Base-by-base conservation (phyloP, 2,329 filamentous ascomycete genomes). In the Beauveria bassiana region DNA sequence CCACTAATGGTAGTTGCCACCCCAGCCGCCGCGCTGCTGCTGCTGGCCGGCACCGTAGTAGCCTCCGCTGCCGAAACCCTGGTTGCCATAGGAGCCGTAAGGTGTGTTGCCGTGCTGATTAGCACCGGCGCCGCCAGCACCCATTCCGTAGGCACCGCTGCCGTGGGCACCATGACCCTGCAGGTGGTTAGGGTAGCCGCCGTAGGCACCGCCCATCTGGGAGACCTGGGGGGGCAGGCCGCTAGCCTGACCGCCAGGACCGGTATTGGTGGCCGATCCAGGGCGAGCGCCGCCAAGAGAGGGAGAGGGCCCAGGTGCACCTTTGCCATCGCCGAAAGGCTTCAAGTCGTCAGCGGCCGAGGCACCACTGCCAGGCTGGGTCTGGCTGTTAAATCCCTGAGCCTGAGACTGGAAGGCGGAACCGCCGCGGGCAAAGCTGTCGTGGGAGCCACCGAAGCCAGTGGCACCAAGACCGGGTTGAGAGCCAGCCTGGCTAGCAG, bases 241-340 rank as follows among this genome's bases (percentile, higher is more conserved):
- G 46, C 76, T 72, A 7, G 26, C 57, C 70, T 82, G 81, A 24
- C 68, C 72, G 49, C 79, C 76, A 4, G 81, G 75, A 2, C 75
- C 77, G 59, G 77, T 79, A 71, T 84, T 84, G 7, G 81, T 77
- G 14, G 83, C 83, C 38, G 83, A 86, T 51, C 82, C 82, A 7
- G 83, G 83, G 18, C 83, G 81, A 26, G 81, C 80, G 50, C 79
- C 79, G 31, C 77, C 78, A 16, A 86, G 75, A 3, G 82, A 82
- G 49, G 83, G 82, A 63, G 81, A 85, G 12, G 83, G 82, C 1
- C 83, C 83, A 45, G 79, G 75, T 10, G 74, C 75, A 20, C 76
- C 68, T 78, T 86, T 86, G 67, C 76, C 70, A 22, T 86, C 83
- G 55, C 80, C 80, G 63, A 83, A 86, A 0, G 81, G 81, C 78